Evolutionary conservation across 176 grass and related monocot genomes (phyloP).

Genomic region (Dendrocalamus sinicus): DNA sequence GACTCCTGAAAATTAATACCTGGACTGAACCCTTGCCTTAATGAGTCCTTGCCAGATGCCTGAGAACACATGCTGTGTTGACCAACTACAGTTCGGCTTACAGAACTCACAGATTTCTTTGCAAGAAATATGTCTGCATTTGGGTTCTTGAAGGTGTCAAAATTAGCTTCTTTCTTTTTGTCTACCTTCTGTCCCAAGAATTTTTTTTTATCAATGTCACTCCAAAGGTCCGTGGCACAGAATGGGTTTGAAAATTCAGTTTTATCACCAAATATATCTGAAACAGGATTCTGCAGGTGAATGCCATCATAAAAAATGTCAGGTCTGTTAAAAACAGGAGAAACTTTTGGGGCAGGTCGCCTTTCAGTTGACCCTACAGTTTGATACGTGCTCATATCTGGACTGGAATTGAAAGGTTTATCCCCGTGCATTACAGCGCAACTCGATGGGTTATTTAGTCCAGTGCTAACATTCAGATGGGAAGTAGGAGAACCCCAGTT

Average conservation of each 20-base stretch:
- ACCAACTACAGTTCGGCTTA: conserved; percentile 36
- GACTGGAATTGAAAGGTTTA: conserved; percentile 41
- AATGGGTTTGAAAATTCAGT: conserved; percentile 40
- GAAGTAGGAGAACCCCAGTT: conserved; percentile 45
- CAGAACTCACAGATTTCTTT: conserved; percentile 33
- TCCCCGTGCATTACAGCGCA: conserved; percentile 27
- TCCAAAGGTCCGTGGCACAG: conserved; percentile 14
- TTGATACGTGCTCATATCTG: conserved; percentile 34
- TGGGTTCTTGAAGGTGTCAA: conserved; percentile 27
- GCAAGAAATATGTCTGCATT: conserved; percentile 32
- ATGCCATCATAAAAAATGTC: conserved; percentile 44
- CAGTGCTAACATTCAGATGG: conserved; percentile 35
- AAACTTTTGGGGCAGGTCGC: conserved; percentile 37
- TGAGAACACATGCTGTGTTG: conserved; percentile 18
- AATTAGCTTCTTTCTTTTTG: conserved; percentile 46
- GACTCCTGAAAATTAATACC: conserved; percentile 48
- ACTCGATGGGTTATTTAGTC: conserved; percentile 28
- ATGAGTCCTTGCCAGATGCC: conserved; percentile 44
- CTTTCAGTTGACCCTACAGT: conserved; percentile 49
- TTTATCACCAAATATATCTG: conserved; percentile 46
- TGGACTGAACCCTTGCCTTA: conserved; percentile 45
- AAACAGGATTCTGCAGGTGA: conserved; percentile 39
- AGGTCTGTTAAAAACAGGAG: conserved; percentile 41
- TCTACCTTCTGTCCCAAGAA: conserved; percentile 46
- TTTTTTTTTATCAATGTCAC: conserved; percentile 43